These are phyloP conservation scores for Boletus reticuloceps DNA, from an alignment of 768 basidiomycete species.

Conservation along the genomic window DNA sequence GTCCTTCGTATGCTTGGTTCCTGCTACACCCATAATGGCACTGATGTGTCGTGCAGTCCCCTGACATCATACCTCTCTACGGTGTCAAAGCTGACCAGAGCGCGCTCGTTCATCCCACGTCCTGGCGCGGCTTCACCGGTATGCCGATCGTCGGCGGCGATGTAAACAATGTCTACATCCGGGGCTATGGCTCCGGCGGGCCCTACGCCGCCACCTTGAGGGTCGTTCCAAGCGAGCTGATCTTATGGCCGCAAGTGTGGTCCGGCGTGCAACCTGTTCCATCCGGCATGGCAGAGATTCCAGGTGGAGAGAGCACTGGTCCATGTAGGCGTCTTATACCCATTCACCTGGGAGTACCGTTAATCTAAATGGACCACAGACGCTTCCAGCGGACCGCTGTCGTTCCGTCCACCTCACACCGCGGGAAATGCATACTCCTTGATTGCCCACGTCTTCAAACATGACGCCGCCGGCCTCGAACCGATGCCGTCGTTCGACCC, in stretches of 20 bases:
- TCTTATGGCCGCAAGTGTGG: conserved; percentile 7
- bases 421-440: conserved; percentile 3
- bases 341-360: not conserved
- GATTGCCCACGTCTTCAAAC: conserved; percentile 6
- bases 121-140: not conserved
- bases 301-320: not conserved
- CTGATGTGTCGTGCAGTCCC: not conserved
- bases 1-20: not conserved
- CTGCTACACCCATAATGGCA: too few species aligned
- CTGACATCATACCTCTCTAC: conserved; percentile 5
- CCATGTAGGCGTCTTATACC: not conserved
- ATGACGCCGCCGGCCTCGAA: not conserved
- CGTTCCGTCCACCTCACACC: conserved; percentile 8
- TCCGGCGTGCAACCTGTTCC: not conserved
- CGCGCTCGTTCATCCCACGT: not conserved
- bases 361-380: not conserved
- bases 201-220: not conserved
- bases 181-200: not conserved
- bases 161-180: conserved; percentile 5
- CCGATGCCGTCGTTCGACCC: not conserved
- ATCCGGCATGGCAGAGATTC: not conserved
- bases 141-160: conserved; percentile 7
- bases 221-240: conserved; percentile 4
- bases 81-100: not conserved
- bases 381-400: not conserved